These are phyloP conservation scores for Solanum lycopersicoides DNA, from an alignment of 257 asterid species.

Conservation along the genomic window DNA sequence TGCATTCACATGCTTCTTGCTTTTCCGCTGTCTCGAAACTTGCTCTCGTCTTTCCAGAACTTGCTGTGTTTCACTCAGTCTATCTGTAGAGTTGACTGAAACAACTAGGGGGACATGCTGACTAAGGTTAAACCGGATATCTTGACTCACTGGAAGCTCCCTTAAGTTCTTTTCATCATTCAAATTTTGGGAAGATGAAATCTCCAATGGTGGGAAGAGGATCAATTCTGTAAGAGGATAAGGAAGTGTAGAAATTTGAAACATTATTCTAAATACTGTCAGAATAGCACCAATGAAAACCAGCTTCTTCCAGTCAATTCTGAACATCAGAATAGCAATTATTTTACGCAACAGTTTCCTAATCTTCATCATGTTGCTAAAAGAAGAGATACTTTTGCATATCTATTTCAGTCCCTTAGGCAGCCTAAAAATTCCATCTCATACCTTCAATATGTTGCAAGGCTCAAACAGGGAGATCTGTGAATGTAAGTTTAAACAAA, in stretches of 20 bases:
- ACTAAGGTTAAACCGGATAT: constrained; percentile 15
- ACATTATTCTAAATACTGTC: constrained; percentile 33
- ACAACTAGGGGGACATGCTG: constrained; percentile 15
- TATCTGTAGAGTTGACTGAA: constrained; percentile 28
- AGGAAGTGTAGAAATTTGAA: constrained; percentile 64
- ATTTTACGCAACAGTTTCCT: constrained; percentile 17
- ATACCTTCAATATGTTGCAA: constrained; percentile 16
- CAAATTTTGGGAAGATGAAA: constrained; percentile 14
- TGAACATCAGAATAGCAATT: constrained; percentile 45
- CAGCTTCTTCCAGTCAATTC: constrained; percentile 68
- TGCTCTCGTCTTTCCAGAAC: background rate
- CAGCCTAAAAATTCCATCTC: background rate
- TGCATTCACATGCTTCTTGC: background rate
- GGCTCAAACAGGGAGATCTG: background rate
- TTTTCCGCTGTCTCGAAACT: constrained; percentile 6
- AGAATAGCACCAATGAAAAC: constrained; percentile 44
- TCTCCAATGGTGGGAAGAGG: constrained; percentile 13
- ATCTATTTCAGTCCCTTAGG: constrained; percentile 1
- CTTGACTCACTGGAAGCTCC: constrained; percentile 10
- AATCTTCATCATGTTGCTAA: constrained; percentile 18
- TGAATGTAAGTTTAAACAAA: background rate
- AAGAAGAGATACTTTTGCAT: background rate
- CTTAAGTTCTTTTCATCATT: constrained; percentile 19
- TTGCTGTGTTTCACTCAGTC: constrained; percentile 8
- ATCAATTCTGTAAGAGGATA: constrained; percentile 46